phyloP scores from a whole-genome alignment of 768 basidiomycete species.

The Leucosporidium creatinivorum region DNA sequence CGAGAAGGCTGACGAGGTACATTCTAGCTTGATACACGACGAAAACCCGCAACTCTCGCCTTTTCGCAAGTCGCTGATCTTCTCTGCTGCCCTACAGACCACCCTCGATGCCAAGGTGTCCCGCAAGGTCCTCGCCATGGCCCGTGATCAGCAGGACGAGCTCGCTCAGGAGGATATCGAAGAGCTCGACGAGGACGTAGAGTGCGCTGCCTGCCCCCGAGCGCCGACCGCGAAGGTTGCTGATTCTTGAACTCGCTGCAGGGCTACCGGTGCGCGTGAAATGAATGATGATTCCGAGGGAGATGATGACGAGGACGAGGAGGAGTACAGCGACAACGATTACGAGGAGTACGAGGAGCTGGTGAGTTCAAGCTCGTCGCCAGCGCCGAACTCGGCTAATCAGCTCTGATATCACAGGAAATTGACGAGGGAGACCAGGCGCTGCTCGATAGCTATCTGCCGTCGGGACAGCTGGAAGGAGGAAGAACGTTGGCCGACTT shows the following conservation, averaged over 20 bases:
- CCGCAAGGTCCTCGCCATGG: slow-evolving; percentile 80
- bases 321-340: slow-evolving; percentile 54
- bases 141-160: slow-evolving; percentile 77
- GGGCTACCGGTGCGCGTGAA: slow-evolving; percentile 25
- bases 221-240: slow-evolving; percentile 8
- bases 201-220: slow-evolving; percentile 37
- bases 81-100: slow-evolving; percentile 45
- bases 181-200: slow-evolving; percentile 49
- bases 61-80: background rate
- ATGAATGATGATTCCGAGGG: slow-evolving; percentile 48
- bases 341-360: slow-evolving; percentile 47
- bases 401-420: slow-evolving; percentile 44
- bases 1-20: slow-evolving; percentile 55
- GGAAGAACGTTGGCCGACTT: slow-evolving; percentile 80
- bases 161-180: slow-evolving; percentile 31
- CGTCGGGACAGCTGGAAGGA: slow-evolving; percentile 47
- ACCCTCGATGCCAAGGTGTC: slow-evolving; percentile 76
- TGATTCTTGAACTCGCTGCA: slow-evolving; percentile 31
- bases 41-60: background rate
- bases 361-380: slow-evolving; percentile 35
- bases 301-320: slow-evolving; percentile 50
- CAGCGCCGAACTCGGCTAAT: background rate
- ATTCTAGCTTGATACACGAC: slow-evolving; percentile 20
- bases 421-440: slow-evolving; percentile 85
- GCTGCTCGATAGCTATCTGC: slow-evolving; percentile 72